A percentile compares a stretch with the other conserved stretches of the same genome.
Conservation (phyloP, 148 eudicot species). For the Talinum fruticosum region DNA sequence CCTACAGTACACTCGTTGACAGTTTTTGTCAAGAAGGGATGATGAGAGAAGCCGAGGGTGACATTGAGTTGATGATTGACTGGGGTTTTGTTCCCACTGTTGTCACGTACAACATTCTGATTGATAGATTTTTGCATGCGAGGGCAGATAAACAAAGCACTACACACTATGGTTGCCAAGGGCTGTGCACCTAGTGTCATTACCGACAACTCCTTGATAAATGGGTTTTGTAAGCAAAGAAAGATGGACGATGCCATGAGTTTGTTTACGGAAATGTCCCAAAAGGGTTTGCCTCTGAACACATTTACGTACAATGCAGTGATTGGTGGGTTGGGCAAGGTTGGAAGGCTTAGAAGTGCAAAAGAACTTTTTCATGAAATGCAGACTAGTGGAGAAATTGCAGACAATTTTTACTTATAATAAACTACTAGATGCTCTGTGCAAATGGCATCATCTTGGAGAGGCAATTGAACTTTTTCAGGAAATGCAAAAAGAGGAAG, state of each 20-base stretch:
- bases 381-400: neutral
- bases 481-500: neutral
- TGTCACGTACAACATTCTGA: neutral
- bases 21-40: neutral
- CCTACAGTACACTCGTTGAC: neutral
- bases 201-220: slow-evolving; percentile 31
- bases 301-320: too few relatives aligned
- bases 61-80: neutral
- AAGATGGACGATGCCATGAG: too few relatives aligned
- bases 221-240: slow-evolving; percentile 26
- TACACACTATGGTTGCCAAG: slow-evolving; percentile 19
- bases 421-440: slow-evolving; percentile 20
- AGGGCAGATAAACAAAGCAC: slow-evolving; percentile 35
- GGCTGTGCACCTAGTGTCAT: slow-evolving; percentile 25
- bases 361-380: slow-evolving; percentile 19
- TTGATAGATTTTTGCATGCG: slow-evolving; percentile 23
- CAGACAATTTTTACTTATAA: slow-evolving; percentile 10
- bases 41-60: neutral
- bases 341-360: slow-evolving; percentile 13
- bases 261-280: too few relatives aligned
- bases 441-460: slow-evolving; percentile 12
- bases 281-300: too few relatives aligned
- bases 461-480: slow-evolving; percentile 16
- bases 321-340: slow-evolving; percentile 18
- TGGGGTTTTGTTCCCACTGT: neutral